A percentile compares a stretch with the other conserved stretches of the same genome.
Evolutionary conservation across 176 grass and related monocot species (phyloP).

Genomic region (Aegilops tauschii): DNA sequence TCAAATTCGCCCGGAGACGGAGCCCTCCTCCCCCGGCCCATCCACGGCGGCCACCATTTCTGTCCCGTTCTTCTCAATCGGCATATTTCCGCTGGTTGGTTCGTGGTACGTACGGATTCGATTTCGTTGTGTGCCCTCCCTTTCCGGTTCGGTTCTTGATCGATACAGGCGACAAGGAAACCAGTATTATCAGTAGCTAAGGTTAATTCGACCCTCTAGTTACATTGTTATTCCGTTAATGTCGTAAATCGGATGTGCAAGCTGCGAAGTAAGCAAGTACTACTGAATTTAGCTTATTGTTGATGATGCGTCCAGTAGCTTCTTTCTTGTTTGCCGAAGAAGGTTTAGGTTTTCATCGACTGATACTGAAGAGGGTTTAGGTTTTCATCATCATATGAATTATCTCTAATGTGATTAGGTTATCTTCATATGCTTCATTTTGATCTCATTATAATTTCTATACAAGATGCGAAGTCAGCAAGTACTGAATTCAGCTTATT

Average conservation of each 20-base stretch:
- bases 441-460: too few species aligned
- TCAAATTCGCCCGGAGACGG: neutral
- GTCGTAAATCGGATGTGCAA: neutral
- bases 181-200: neutral
- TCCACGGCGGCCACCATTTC: neutral
- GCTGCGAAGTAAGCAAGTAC: neutral
- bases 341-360: too few species aligned
- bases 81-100: neutral
- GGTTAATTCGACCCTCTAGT: neutral
- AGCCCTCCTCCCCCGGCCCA: neutral
- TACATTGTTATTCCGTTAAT: neutral
- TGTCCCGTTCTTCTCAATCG: neutral
- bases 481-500: neutral
- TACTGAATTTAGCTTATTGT: neutral
- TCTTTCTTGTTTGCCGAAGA: neutral
- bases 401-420: too few species aligned
- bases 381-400: too few species aligned
- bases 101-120: neutral
- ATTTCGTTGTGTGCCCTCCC: neutral
- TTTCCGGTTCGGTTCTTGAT: neutral
- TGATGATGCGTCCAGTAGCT: neutral
- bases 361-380: too few species aligned
- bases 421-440: too few species aligned
- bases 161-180: neutral
- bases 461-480: neutral